Base-by-base conservation (phyloP, 1,284 basidiomycete genomes). In the Tilletia indica region DNA sequence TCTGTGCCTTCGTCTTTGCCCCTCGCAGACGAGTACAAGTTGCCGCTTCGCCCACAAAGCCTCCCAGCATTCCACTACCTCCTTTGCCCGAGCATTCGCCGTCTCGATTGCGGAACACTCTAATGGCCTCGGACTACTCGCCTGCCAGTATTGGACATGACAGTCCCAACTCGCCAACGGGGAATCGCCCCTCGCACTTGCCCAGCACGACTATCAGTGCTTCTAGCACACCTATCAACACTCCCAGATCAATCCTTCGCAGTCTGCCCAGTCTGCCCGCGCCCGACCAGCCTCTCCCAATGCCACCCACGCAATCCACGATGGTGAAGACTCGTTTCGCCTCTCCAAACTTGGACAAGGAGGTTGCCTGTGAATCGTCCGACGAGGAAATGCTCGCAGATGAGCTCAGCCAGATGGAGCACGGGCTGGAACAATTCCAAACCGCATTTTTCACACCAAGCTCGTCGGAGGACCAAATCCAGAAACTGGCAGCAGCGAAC, bases 371-470 rank as follows among this genome's bases (percentile, higher is more conserved):
- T 12, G 36, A 64, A 21, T 64, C 61, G 9, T 64, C 61, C 11
- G 61, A 64, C 34, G 61, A 64, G 36, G 61, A 64, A 39, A 11
- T 64, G 61, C 36, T 64, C 6, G 61, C 38, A 16, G 61, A 64
- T 14, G 61, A 64, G 21, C 36, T 64, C 34, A 39, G 36, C n/a
- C 34, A 64, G n/a, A 64, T 64, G 61, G 61, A 64, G 61, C 61
- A 64, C 14, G 38, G 61, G 9, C 38, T 64, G 34, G 12, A 16
- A 11, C 61, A n/a, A 38, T 34, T 64, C 31, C 61, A 39, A 12
- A 14, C 36, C 34, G 38, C 31, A 3, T 39, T 39, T 12, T 45
- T 45, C 9, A 8, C 42, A 3, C 42, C 42, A 14, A 14, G 6
- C 14, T 45, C 42, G 42, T 45, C 14, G 9, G 42, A 45, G 3